These are phyloP conservation scores for Hura crepitans DNA, from an alignment of 441 rosid genomes.

Conservation along the genomic window DNA sequence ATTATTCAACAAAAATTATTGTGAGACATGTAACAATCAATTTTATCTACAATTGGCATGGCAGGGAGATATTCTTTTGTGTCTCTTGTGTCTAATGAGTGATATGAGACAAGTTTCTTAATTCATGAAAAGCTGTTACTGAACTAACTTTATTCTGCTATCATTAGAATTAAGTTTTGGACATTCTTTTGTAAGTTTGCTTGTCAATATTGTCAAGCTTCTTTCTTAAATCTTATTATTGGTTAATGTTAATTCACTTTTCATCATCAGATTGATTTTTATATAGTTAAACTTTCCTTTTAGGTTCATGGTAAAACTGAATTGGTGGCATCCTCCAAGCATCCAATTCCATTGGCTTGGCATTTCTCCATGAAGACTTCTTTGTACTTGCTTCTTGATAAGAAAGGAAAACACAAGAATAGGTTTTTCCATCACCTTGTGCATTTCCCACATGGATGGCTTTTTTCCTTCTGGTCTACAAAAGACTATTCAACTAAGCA, in stretches of 20 bases:
- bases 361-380: conserved; percentile 77
- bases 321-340: conserved; percentile 75
- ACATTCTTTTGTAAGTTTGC: conserved; percentile 11
- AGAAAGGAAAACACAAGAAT: conserved; percentile 70
- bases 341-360: conserved; percentile 97
- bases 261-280: neutral
- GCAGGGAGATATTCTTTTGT: neutral
- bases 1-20: too few relatives aligned
- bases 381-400: conserved; percentile 76
- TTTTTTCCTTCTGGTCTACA: neutral
- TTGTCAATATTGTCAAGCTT: conserved; percentile 6
- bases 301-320: conserved; percentile 93
- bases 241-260: conserved; percentile 13
- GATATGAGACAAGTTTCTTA: neutral
- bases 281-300: conserved; percentile 22
- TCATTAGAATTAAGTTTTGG: neutral
- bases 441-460: neutral
- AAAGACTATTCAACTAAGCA: neutral
- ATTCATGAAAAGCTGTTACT: neutral
- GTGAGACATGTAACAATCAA: neutral
- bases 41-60: neutral
- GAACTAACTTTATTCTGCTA: neutral
- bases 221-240: conserved; percentile 14
- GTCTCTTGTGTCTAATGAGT: neutral
- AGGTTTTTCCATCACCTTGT: conserved; percentile 41